Percentiles rank a stretch among this genome's conserved stretches.
These are phyloP conservation scores for Vickermania ingenoplastis DNA, from an alignment of 208 protist species.

Conservation along the genomic window DNA sequence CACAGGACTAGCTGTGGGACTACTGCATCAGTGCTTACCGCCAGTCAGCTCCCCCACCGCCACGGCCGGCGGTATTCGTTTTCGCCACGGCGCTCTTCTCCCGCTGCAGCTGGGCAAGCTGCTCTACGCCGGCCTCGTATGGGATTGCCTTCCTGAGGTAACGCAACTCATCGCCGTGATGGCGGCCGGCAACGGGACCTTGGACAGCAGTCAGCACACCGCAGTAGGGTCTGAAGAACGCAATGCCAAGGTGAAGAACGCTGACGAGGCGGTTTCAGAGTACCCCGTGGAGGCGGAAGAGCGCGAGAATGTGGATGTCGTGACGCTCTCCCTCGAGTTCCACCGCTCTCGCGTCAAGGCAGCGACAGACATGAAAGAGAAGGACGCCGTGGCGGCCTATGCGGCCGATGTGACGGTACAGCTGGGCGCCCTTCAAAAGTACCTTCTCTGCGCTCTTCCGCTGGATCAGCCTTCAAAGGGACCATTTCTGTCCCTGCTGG, in stretches of 20 bases:
- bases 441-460: background rate
- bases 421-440: background rate
- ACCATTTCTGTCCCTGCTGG: background rate
- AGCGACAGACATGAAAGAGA: background rate
- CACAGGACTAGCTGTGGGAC: slow-evolving; percentile 13
- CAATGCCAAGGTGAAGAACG: background rate
- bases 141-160: slow-evolving; percentile 17
- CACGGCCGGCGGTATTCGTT: background rate
- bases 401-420: background rate
- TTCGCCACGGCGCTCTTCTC: slow-evolving; percentile 10
- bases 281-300: background rate
- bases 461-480: background rate
- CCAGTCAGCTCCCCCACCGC: background rate
- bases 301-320: slow-evolving; percentile 8
- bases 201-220: background rate
- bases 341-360: background rate
- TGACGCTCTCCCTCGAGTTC: slow-evolving; percentile 8
- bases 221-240: background rate
- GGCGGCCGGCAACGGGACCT: background rate
- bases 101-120: slow-evolving; percentile 67
- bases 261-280: background rate
- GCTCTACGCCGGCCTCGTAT: slow-evolving; percentile 43
- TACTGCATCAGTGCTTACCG: slow-evolving; percentile 28
- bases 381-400: background rate
- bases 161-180: slow-evolving; percentile 15